Base-by-base conservation (phyloP, 169 alveolate species). In the Eimeria falciformis region DNA sequence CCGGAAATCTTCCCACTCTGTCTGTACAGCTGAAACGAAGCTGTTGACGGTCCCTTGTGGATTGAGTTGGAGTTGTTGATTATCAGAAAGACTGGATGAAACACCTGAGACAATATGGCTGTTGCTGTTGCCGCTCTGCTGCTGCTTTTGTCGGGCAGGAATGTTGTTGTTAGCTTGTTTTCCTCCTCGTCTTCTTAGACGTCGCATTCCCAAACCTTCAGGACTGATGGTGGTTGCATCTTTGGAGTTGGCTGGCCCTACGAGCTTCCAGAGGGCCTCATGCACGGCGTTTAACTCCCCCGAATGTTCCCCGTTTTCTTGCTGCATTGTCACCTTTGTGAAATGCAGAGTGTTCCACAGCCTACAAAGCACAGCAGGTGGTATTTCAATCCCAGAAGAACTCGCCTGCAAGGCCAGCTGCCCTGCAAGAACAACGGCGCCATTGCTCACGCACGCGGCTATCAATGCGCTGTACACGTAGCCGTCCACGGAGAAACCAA, bases 391-490 rank as follows among this genome's bases (percentile, higher is more conserved):
- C 27, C 47, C 45, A 25, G 11, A 47, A 6, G 46, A 23, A 5
- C 18, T 4, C 23, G 88, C 88, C 55, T 79, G 50, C 33, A 79
- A 71, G 55, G 71, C 73, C 47, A 79, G 27, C 69, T 37, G 27
- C 7, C 56, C 88, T 21, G 88, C 88, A 3, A 79, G 53, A 6
- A 53, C 43, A 4, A 71, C 62, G 29, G 88, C 71, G 18, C 88
- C 68, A 37, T 96, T 95, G 73, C 95, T 88, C 65, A 96, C 95
- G 79, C 97, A 96, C 37, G 97, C 96, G 66, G 95, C 93, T 92
- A 96, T 94, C 69, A 96, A 85, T 45, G 97, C 96, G 50, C 97
- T 96, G 89, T 96, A 96, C 56, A 96, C 97, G 87, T 95, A 95
- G 33, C 95, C 92, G 81, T 95, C 94, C 23, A 93, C 83, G 47